Conservation (phyloP, 495 filamentous ascomycete genomes). For the Umbilicaria muhlenbergii region DNA sequence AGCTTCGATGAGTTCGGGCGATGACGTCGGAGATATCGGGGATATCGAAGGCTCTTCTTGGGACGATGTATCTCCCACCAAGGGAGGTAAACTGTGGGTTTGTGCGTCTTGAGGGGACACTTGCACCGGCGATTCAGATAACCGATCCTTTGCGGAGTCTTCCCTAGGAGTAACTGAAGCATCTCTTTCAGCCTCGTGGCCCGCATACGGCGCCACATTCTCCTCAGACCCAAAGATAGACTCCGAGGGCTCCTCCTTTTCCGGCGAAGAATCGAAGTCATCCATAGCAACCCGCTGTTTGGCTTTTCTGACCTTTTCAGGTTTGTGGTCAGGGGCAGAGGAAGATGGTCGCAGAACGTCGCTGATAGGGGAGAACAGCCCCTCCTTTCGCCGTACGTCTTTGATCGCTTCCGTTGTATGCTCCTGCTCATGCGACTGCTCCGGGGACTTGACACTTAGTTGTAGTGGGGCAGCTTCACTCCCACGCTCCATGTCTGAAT, state of each 20-base stretch:
- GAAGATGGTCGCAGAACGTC: slow-evolving; percentile 16
- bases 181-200: background rate
- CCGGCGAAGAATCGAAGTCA: slow-evolving; percentile 28
- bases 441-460: slow-evolving; percentile 1
- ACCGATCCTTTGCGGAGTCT: slow-evolving; percentile 26
- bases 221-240: slow-evolving; percentile 3
- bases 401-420: slow-evolving; percentile 3
- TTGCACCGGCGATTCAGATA: slow-evolving; percentile 67
- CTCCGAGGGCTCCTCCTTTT: slow-evolving; percentile 16
- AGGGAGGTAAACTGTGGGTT: slow-evolving; percentile 30
- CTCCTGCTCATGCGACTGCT: slow-evolving; percentile 4
- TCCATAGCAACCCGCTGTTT: slow-evolving; percentile 25
- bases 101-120: slow-evolving; percentile 34
- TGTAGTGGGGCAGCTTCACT: slow-evolving; percentile 22
- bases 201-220: background rate
- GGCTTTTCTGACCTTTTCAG: slow-evolving; percentile 35
- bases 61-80: slow-evolving; percentile 50
- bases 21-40: slow-evolving; percentile 45
- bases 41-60: slow-evolving; percentile 43
- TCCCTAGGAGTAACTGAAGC: slow-evolving; percentile 16
- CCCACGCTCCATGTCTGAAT: slow-evolving; percentile 32
- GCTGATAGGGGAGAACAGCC: slow-evolving; percentile 10
- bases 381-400: slow-evolving; percentile 3
- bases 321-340: slow-evolving; percentile 24
- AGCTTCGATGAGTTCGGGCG: slow-evolving; percentile 44